Percentiles rank a stretch among this genome's conserved stretches.
Evolutionary conservation across 2,329 filamentous ascomycete species (phyloP).

Genomic region (Daldinia eschscholtzii): DNA sequence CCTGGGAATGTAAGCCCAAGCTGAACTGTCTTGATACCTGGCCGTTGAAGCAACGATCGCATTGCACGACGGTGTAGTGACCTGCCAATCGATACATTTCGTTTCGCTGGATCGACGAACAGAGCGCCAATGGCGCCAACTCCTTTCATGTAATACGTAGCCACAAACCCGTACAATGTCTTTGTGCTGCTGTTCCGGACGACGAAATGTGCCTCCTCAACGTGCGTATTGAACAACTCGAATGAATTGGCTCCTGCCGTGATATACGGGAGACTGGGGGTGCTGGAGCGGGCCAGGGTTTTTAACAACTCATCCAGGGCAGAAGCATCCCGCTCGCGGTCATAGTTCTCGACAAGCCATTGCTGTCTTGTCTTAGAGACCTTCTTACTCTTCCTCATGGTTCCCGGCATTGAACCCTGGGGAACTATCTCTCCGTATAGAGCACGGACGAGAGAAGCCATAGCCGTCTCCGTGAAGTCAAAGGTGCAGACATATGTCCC

Average conservation of each 20-base stretch:
- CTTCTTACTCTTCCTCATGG: slow-evolving; percentile 88
- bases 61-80: slow-evolving; percentile 90
- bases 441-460: slow-evolving; percentile 85
- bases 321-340: slow-evolving; percentile 79
- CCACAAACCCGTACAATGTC: slow-evolving; percentile 90
- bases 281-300: slow-evolving; percentile 74
- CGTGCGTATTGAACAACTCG: slow-evolving; percentile 75
- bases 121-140: slow-evolving; percentile 85
- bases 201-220: slow-evolving; percentile 89
- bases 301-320: slow-evolving; percentile 82
- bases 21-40: slow-evolving; percentile 82
- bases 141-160: slow-evolving; percentile 82
- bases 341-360: slow-evolving; percentile 93
- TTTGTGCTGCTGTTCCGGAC: slow-evolving; percentile 94
- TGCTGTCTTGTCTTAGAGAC: slow-evolving; percentile 90
- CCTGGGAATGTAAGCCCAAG: slow-evolving; percentile 84
- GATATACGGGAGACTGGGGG: slow-evolving; percentile 77
- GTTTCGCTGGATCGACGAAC: slow-evolving; percentile 88
- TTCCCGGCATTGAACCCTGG: slow-evolving; percentile 74
- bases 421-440: slow-evolving; percentile 81
- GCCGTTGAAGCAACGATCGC: slow-evolving; percentile 76
- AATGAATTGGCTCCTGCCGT: slow-evolving; percentile 81
- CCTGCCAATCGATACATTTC: slow-evolving; percentile 90
- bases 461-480: slow-evolving; percentile 93
- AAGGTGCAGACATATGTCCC: slow-evolving; percentile 96